A percentile compares a stretch with the other conserved stretches of the same genome.
Conservation (phyloP, 805 yeast species). For the Cyberlindnera mississippiensis region DNA sequence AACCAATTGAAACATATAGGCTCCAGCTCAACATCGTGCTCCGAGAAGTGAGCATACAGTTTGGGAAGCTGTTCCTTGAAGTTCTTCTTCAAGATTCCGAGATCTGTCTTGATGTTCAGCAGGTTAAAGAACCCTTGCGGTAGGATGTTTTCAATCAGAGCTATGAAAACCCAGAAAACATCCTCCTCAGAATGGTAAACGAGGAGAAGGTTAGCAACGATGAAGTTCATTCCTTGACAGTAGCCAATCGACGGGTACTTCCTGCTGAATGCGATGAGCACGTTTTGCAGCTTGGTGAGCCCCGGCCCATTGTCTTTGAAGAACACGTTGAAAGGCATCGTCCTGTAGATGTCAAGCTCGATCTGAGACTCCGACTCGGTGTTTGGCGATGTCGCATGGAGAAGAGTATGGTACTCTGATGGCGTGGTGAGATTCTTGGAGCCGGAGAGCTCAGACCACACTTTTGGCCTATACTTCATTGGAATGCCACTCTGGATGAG, state of each 20-base stretch:
- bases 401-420: constrained; percentile 41
- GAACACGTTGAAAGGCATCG: constrained; percentile 50
- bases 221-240: constrained; percentile 59
- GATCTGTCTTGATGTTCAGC: constrained; percentile 37
- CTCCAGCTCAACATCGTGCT: constrained; percentile 40
- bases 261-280: constrained; percentile 46
- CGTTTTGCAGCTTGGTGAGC: constrained; percentile 40
- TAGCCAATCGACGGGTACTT: constrained; percentile 49
- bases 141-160: constrained; percentile 44
- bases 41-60: constrained; percentile 34
- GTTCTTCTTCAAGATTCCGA: constrained; percentile 33
- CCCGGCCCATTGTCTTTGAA: constrained; percentile 55
- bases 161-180: constrained; percentile 50
- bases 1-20: constrained; percentile 56
- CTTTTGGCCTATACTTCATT: constrained; percentile 38
- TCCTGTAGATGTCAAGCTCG: constrained; percentile 49
- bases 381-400: constrained; percentile 21
- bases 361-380: constrained; percentile 44
- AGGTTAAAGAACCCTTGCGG: constrained; percentile 41
- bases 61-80: constrained; percentile 38
- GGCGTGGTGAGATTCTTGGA: constrained; percentile 41
- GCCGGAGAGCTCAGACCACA: constrained; percentile 56
- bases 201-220: constrained; percentile 48
- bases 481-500: constrained; percentile 48
- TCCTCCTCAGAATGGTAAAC: constrained; percentile 45